Conservation (phyloP, 805 yeast species). For the Clavispora fructus region DNA sequence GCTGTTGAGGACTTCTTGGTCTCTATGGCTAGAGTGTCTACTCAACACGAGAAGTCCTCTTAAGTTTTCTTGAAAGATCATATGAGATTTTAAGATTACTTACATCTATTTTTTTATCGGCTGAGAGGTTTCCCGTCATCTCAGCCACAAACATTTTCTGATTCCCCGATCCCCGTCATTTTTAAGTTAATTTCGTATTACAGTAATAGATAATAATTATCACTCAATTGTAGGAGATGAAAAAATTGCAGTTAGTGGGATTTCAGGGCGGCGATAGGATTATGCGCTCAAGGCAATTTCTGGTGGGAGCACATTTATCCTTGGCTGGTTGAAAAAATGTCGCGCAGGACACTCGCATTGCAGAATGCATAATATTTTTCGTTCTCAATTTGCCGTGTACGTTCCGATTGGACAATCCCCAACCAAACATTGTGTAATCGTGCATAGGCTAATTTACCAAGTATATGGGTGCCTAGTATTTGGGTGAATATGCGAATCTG, state of each 20-base stretch:
- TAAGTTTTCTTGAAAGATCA: constrained; percentile 23
- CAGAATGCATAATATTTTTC: background rate
- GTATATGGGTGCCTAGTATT: background rate
- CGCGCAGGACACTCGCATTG: background rate
- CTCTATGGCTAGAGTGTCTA: constrained; percentile 84
- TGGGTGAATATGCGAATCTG: background rate
- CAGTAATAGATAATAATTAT: constrained; percentile 19
- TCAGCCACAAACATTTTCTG: constrained; percentile 9
- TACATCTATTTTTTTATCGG: background rate
- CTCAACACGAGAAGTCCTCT: constrained; percentile 80
- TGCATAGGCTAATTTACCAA: background rate
- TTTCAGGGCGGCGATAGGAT: background rate
- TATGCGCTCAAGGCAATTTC: background rate
- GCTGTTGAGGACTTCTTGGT: constrained; percentile 78
- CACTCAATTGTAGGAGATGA: background rate
- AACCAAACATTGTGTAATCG: background rate
- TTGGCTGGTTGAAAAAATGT: background rate
- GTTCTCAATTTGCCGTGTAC: background rate
- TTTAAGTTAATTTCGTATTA: constrained; percentile 22
- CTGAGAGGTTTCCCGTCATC: background rate
- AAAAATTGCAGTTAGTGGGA: background rate
- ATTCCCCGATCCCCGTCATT: constrained; percentile 23
- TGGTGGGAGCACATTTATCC: background rate
- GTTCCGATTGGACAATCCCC: background rate
- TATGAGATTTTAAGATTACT: background rate